Conservation (phyloP, 768 basidiomycete species). For the Cystofilobasidium ferigula region DNA sequence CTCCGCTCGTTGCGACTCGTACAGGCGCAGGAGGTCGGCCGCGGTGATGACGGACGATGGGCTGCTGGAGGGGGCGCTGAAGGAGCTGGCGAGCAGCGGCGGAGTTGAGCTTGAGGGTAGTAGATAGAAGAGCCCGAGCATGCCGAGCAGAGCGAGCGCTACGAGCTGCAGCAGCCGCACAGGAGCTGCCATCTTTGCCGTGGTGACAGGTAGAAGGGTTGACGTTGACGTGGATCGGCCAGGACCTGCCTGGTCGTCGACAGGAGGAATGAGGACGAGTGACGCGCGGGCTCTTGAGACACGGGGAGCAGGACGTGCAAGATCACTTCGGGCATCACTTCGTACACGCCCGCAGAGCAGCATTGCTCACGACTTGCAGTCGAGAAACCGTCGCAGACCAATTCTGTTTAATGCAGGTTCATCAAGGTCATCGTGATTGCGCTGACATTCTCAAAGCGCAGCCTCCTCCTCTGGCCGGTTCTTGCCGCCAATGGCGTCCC, state of each 20-base stretch:
- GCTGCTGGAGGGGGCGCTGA: neutral
- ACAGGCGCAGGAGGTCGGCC: neutral
- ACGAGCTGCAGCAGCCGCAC: neutral
- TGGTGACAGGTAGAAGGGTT: no score
- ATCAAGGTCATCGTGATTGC: neutral
- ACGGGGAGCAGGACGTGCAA: no score
- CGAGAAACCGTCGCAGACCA: no score
- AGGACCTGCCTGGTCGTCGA: no score
- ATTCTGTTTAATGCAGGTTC: neutral
- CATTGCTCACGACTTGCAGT: no score
- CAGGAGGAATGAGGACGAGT: no score
- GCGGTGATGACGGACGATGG: neutral
- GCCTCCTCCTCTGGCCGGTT: conserved; percentile 2
- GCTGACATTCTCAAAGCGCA: conserved; percentile 3
- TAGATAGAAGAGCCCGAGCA: neutral
- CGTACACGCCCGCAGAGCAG: no score
- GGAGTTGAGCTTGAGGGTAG: neutral
- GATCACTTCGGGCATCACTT: no score
- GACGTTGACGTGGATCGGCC: no score
- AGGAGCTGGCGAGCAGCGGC: no score
- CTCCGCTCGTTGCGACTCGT: neutral
- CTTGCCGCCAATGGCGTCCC: conserved; percentile 17
- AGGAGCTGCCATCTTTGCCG: neutral
- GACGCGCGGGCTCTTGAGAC: no score
- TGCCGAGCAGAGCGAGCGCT: neutral